Evolutionary conservation across 495 filamentous ascomycete genomes (phyloP).

Genomic region (Umbilicaria muhlenbergii): DNA sequence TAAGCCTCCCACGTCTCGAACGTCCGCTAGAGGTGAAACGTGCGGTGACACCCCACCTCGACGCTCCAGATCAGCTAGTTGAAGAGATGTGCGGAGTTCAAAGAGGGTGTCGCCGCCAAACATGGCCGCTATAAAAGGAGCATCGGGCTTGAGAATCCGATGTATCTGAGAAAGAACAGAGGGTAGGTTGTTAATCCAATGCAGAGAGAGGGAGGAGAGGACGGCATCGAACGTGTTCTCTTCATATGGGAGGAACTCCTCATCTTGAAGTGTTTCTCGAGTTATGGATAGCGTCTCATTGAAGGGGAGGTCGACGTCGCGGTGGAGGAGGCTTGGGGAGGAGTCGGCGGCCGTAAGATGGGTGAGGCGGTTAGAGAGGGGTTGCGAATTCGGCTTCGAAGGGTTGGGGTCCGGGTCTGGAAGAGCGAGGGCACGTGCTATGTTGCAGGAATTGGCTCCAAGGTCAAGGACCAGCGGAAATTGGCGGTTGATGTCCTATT

Average conservation of each 20-base stretch:
- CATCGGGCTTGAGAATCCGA: constrained; percentile 71
- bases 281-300: constrained; percentile 54
- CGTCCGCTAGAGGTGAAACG: constrained; percentile 81
- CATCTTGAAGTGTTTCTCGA: constrained; percentile 47
- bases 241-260: constrained; percentile 63
- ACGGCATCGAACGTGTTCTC: constrained; percentile 76
- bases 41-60: constrained; percentile 77
- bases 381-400: constrained; percentile 33
- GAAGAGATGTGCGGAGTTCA: constrained; percentile 85
- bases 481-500: constrained; percentile 75
- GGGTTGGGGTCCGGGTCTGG: constrained; percentile 45
- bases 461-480: constrained; percentile 82
- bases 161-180: constrained; percentile 68
- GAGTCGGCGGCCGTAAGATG: constrained; percentile 70
- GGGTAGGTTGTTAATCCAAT: constrained; percentile 97
- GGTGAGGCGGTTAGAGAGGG: constrained; percentile 49
- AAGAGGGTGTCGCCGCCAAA: constrained; percentile 87
- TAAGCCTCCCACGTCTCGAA: constrained; percentile 78
- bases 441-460: constrained; percentile 89
- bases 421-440: constrained; percentile 63
- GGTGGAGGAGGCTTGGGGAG: constrained; percentile 60
- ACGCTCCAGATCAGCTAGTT: constrained; percentile 80
- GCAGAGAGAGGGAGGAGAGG: constrained; percentile 70
- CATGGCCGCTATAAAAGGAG: constrained; percentile 90
- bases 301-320: constrained; percentile 63